Percentiles rank a stretch among this genome's conserved stretches.
These are phyloP conservation scores for Lactarius quietus DNA, from an alignment of 768 basidiomycete species.

Conservation along the genomic window DNA sequence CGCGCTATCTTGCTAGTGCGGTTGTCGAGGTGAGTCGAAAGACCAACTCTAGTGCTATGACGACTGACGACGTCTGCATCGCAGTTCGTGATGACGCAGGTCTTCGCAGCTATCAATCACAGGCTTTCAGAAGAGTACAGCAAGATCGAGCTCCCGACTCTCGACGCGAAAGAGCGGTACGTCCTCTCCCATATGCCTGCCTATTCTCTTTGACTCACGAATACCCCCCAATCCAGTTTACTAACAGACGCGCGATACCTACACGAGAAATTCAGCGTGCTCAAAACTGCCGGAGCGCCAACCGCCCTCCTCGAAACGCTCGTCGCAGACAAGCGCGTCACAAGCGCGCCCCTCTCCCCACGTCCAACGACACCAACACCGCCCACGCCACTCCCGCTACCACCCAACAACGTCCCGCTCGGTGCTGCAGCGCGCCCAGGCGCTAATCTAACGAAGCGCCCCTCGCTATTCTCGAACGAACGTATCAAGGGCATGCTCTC, in stretches of 20 bases:
- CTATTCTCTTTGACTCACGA: slow-evolving; percentile 16
- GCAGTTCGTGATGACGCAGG: slow-evolving; percentile 92
- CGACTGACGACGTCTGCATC: slow-evolving; percentile 19
- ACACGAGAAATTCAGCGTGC: slow-evolving; percentile 66
- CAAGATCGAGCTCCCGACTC: slow-evolving; percentile 75
- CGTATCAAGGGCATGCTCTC: slow-evolving; percentile 39
- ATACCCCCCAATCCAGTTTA: slow-evolving; percentile 52
- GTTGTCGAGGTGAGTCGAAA: slow-evolving; percentile 71
- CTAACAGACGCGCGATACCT: slow-evolving; percentile 75
- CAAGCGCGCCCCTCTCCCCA: neutral
- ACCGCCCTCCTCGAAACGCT: slow-evolving; percentile 82
- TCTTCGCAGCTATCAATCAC: slow-evolving; percentile 90
- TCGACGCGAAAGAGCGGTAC: slow-evolving; percentile 83
- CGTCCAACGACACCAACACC: slow-evolving; percentile 12
- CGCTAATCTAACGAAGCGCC: slow-evolving; percentile 10
- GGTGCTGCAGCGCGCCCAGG: slow-evolving; percentile 13
- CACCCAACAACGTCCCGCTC: slow-evolving; percentile 12
- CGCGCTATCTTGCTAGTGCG: slow-evolving; percentile 75
- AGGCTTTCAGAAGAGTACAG: slow-evolving; percentile 83
- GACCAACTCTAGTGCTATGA: neutral
- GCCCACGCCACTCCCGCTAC: slow-evolving; percentile 14
- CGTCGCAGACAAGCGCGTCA: slow-evolving; percentile 63
- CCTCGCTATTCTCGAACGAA: slow-evolving; percentile 32
- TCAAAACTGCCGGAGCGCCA: slow-evolving; percentile 64
- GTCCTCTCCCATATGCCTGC: slow-evolving; percentile 27